Evolutionary conservation across 2,329 filamentous ascomycete species (phyloP).

Genomic region (Chaetomiaceae sp.): DNA sequence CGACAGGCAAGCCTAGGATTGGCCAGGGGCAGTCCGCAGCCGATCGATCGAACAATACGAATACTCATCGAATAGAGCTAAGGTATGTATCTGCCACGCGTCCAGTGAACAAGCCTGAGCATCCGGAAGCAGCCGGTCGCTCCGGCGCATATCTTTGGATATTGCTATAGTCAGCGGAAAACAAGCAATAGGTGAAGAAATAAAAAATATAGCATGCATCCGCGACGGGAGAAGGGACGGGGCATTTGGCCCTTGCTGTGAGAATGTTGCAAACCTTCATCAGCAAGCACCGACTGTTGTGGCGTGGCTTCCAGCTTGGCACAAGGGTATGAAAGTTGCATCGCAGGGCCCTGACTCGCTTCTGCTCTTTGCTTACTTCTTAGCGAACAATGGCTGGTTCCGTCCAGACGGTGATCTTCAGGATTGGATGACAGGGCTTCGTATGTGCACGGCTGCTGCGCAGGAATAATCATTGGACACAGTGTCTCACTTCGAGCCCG

Average conservation of each 20-base stretch:
- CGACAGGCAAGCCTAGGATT: conserved; percentile 2
- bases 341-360: no score
- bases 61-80: neutral
- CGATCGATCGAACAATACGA: conserved; percentile 7
- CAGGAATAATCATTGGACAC: no score
- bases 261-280: neutral
- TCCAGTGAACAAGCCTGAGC: no score
- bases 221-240: no score
- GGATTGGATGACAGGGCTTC: neutral
- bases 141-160: neutral
- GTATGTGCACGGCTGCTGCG: no score
- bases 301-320: no score
- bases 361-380: no score
- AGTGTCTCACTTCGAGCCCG: no score
- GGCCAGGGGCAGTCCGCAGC: conserved; percentile 1
- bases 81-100: neutral
- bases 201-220: no score
- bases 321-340: no score
- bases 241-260: no score
- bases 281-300: neutral
- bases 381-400: neutral
- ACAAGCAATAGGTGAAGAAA: no score
- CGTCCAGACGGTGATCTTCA: neutral
- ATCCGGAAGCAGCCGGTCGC: neutral
- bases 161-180: neutral